Conservation (phyloP, 257 asterid species). For the Solanum clarkiae region DNA sequence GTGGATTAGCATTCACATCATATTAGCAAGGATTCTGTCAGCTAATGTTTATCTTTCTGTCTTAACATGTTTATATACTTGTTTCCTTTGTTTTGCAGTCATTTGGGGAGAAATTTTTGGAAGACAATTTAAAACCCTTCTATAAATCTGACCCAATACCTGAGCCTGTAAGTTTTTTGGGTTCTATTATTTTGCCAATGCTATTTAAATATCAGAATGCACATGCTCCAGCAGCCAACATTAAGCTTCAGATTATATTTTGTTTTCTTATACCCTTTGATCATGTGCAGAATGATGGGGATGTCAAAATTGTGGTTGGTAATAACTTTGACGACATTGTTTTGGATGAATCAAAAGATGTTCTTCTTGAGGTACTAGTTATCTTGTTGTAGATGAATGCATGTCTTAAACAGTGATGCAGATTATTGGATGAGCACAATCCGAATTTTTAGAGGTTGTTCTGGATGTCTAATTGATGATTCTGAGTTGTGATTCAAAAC, state of each 20-base stretch:
- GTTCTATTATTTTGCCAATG: not conserved
- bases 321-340: constrained; percentile 87
- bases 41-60: not conserved
- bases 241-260: not conserved
- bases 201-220: not conserved
- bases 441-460: not conserved
- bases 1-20: not conserved
- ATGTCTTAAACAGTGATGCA: not conserved
- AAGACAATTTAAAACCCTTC: constrained; percentile 78
- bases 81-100: constrained; percentile 21
- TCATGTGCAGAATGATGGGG: constrained; percentile 65
- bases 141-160: constrained; percentile 92
- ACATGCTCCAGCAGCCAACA: not conserved
- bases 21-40: not conserved
- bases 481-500: constrained; percentile 1
- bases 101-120: constrained; percentile 67
- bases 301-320: constrained; percentile 86
- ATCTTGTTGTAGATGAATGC: not conserved
- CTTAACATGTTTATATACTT: not conserved
- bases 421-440: not conserved
- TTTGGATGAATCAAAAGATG: constrained; percentile 91
- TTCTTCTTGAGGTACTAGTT: constrained; percentile 81
- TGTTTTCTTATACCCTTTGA: not conserved
- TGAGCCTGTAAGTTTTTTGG: constrained; percentile 36
- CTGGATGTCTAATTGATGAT: not conserved